Evolutionary conservation across 345 rosid genomes (phyloP), one percentile per base, ranked within the genome.

Genomic region (Populus tremula): DNA sequence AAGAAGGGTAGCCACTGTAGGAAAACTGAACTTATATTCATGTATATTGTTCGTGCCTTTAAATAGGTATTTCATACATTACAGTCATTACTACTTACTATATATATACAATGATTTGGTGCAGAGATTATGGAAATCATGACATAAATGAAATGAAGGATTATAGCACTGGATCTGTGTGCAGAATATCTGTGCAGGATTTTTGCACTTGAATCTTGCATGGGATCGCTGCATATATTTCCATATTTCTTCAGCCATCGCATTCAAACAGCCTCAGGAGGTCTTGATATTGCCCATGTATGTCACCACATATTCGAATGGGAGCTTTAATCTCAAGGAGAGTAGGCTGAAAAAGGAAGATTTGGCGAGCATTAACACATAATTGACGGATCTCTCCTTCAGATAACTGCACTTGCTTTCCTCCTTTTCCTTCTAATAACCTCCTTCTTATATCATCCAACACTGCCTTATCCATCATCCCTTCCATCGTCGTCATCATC

Each of bases 321-420:
- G 99, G 99, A 78, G 98, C 97, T 79, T 81, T 89, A 49, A 94
- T 73, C 84, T 89, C 88, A 87, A 94, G 89, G 81, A 96, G 98
- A 80, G 66, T 88, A 23, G 99, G 97, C 81, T 93, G 91, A 63
- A 94, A 87, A 33, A 92, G 90, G 88, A 96, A 90, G 86, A 92
- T 90, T 87, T 96, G 97, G 69, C 98, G 91, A 63, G 99, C 93
- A 84, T 90, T 94, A 83, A 92, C 84, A 76, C 99, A 96, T 35
- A 96, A 92, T 87, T 92, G 99, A 75, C 99, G 97, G 91, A 96
- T 94, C 91, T 96, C 99, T 63, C 86, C 86, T 86, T 96, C 99
- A 0, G 99, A 96, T 25, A 94, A 90, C 91, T 93, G 98, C 67
- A 92, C 99, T 79, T 94, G 99, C 79, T 90, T 94, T 12, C 93